Percentiles rank a stretch among this genome's conserved stretches.
Evolutionary conservation across 306 rosid species (phyloP).

Genomic region (Fragaria ananassa): DNA sequence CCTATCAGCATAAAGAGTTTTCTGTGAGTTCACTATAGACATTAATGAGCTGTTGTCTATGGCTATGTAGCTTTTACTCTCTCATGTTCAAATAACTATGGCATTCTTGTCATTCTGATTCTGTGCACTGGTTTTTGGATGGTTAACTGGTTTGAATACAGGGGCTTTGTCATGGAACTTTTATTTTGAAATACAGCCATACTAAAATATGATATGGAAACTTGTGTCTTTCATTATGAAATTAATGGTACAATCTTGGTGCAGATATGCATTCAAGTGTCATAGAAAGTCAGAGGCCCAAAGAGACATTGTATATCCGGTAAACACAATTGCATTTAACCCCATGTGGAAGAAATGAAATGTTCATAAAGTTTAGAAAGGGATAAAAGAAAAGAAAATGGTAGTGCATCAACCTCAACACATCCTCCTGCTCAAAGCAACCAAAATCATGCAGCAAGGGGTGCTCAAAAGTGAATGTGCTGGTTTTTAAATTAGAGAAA

Average conservation of each 20-base stretch:
- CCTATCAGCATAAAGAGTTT: slow-evolving; percentile 3
- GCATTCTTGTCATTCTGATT: slow-evolving; percentile 5
- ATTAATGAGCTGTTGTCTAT: not conserved
- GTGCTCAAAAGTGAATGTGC: no score
- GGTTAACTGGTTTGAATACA: not conserved
- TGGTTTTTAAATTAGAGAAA: no score
- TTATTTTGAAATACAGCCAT: not conserved
- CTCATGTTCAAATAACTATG: not conserved
- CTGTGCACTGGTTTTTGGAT: slow-evolving; percentile 1
- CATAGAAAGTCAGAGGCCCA: slow-evolving; percentile 97
- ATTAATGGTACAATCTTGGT: slow-evolving; percentile 16
- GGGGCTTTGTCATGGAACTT: not conserved
- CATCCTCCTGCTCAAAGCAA: no score
- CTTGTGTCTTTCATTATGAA: not conserved
- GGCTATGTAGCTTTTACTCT: not conserved
- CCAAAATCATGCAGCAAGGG: no score
- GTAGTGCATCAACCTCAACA: no score
- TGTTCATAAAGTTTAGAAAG: no score
- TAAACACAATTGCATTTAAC: slow-evolving; percentile 92
- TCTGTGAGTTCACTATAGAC: slow-evolving; percentile 7
- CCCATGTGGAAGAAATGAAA: no score
- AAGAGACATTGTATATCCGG: slow-evolving; percentile 98
- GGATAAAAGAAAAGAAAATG: no score
- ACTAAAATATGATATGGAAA: not conserved
- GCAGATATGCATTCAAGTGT: slow-evolving; percentile 96